A percentile compares a stretch with the other conserved stretches of the same genome.
phyloP scores from a whole-genome alignment of 768 basidiomycete species.

The Naganishia friedmannii region DNA sequence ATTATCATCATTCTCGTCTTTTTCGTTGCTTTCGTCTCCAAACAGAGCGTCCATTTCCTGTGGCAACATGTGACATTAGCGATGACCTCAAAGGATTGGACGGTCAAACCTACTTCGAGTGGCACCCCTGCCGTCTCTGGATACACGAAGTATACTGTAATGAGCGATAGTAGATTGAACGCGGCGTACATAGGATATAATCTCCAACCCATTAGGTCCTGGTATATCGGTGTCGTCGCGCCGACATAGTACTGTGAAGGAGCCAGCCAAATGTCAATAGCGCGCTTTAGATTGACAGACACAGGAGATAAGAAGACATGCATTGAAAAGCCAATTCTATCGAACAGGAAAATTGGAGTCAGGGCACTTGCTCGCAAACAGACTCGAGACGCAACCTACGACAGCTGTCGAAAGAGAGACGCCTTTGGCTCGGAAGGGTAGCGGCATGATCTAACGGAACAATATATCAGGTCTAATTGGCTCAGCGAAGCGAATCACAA shows the following conservation, averaged over 20 bases:
- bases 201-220: conserved; percentile 83
- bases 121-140: conserved; percentile 49
- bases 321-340: conserved; percentile 57
- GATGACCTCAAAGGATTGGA: too few relatives aligned
- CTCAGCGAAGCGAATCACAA: not conserved
- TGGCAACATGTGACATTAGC: conserved; percentile 26
- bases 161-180: conserved; percentile 59
- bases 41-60: conserved; percentile 48
- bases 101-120: not conserved
- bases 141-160: conserved; percentile 46
- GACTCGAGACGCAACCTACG: conserved; percentile 38
- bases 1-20: conserved; percentile 42
- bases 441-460: conserved; percentile 69
- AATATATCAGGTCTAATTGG: not conserved
- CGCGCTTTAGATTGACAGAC: conserved; percentile 41
- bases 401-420: conserved; percentile 91
- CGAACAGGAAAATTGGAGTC: conserved; percentile 5
- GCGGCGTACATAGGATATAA: conserved; percentile 94
- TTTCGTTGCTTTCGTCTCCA: conserved; percentile 39
- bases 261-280: conserved; percentile 1
- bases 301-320: not conserved
- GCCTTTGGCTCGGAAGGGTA: conserved; percentile 87
- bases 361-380: not conserved
- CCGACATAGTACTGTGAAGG: conserved; percentile 68
- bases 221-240: conserved; percentile 77